Percentiles rank a stretch among this genome's conserved stretches.
Conservation (phyloP, 495 filamentous ascomycete species). For the Pseudevernia furfuracea region DNA sequence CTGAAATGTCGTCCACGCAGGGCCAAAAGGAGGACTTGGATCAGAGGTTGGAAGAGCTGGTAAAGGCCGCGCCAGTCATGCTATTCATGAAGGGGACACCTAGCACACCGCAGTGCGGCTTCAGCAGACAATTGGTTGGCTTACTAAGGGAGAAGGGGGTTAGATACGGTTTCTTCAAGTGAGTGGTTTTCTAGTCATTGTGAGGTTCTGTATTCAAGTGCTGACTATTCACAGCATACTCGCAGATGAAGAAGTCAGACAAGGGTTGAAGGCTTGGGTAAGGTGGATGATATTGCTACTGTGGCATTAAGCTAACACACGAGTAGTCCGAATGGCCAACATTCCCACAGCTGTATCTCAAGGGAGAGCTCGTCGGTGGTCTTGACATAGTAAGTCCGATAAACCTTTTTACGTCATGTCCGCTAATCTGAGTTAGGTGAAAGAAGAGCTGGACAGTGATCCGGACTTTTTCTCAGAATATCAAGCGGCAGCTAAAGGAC, state of each 20-base stretch:
- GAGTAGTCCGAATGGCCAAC: slow-evolving; percentile 73
- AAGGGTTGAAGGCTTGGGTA: slow-evolving; percentile 88
- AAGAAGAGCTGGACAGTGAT: slow-evolving; percentile 65
- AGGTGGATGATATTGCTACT: not conserved
- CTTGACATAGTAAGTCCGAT: slow-evolving; percentile 63
- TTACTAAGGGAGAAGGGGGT: slow-evolving; percentile 80
- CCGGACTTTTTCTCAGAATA: slow-evolving; percentile 70
- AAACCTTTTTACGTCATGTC: not conserved
- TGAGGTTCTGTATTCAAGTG: not conserved
- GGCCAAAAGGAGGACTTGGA: slow-evolving; percentile 71
- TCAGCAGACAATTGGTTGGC: slow-evolving; percentile 79
- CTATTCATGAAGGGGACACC: slow-evolving; percentile 87
- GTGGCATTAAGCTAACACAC: not conserved
- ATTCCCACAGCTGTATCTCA: slow-evolving; percentile 82
- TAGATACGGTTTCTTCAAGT: slow-evolving; percentile 98
- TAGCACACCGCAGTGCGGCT: slow-evolving; percentile 85
- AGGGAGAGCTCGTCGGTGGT: slow-evolving; percentile 79
- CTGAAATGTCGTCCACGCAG: slow-evolving; percentile 44
- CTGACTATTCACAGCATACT: slow-evolving; percentile 33
- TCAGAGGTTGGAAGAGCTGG: slow-evolving; percentile 66
- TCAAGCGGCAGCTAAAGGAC: slow-evolving; percentile 37
- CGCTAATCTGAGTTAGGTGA: slow-evolving; percentile 37
- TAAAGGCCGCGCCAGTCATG: slow-evolving; percentile 95
- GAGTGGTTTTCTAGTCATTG: slow-evolving; percentile 32
- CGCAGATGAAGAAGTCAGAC: slow-evolving; percentile 93